phyloP scores from a whole-genome alignment of 2,329 filamentous ascomycete species.

The Colletotrichum neosansevieriae region DNA sequence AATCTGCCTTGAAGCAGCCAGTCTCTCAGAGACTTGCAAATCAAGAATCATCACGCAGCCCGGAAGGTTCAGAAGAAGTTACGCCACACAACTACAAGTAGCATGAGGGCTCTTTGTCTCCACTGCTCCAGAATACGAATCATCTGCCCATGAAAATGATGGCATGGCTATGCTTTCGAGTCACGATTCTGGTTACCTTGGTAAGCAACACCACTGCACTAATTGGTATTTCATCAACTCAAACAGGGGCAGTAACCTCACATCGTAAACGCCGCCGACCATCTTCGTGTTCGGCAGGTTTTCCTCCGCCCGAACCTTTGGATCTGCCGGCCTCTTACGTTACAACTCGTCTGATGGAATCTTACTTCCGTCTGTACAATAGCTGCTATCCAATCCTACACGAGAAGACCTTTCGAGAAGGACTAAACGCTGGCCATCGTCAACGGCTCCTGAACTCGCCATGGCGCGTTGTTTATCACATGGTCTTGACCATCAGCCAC shows the following conservation, averaged over 20 bases:
- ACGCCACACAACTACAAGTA: conserved; percentile 41
- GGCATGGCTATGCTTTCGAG: conserved; percentile 15
- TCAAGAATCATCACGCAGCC: neutral
- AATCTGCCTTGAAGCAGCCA: conserved; percentile 34
- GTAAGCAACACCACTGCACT: conserved; percentile 24
- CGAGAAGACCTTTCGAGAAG: conserved; percentile 58
- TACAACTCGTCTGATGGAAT: conserved; percentile 49
- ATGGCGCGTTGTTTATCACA: conserved; percentile 45
- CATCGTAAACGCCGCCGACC: conserved; percentile 12
- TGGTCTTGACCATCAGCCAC: conserved; percentile 53
- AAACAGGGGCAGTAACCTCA: neutral
- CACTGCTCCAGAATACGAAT: conserved; percentile 26
- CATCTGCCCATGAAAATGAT: neutral
- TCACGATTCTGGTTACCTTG: conserved; percentile 44
- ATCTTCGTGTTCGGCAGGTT: conserved; percentile 12
- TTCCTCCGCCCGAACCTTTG: conserved; percentile 16
- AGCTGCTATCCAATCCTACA: conserved; percentile 60
- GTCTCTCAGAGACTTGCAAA: neutral
- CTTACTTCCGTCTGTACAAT: conserved; percentile 60
- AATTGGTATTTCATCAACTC: neutral
- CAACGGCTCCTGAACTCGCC: conserved; percentile 15
- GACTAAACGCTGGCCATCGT: conserved; percentile 41
- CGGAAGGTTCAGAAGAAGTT: conserved; percentile 20
- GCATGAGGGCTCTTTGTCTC: conserved; percentile 41
- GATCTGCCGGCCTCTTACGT: conserved; percentile 33